Conservation (phyloP, 495 filamentous ascomycete species). For the Bryoglossum gracile region DNA sequence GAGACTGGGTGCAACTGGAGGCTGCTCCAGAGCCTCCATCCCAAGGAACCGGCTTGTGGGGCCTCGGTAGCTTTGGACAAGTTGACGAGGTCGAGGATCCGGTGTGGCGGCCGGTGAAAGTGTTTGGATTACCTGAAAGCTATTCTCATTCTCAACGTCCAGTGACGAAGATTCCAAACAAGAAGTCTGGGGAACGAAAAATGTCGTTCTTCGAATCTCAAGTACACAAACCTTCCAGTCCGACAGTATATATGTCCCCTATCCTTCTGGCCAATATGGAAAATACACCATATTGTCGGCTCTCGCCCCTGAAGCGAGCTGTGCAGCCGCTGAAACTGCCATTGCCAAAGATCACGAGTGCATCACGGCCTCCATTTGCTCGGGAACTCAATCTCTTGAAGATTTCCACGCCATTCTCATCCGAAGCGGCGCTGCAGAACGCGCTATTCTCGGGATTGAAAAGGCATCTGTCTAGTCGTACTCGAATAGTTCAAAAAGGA, state of each 20-base stretch:
- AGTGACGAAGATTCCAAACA: conserved; percentile 43
- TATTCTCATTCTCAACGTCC: conserved; percentile 49
- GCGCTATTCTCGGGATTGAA: conserved; percentile 78
- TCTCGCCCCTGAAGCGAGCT: conserved; percentile 54
- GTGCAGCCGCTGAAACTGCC: conserved; percentile 30
- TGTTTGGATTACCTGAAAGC: conserved; percentile 78
- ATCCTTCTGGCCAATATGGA: conserved; percentile 79
- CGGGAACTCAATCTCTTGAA: conserved; percentile 89
- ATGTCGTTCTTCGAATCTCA: conserved; percentile 50
- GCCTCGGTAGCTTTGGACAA: conserved; percentile 45
- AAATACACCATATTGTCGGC: conserved; percentile 61
- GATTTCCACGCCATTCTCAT: conserved; percentile 79
- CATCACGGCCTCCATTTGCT: conserved; percentile 71
- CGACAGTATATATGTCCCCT: conserved; percentile 73
- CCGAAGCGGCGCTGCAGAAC: conserved; percentile 75
- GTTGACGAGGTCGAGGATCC: conserved; percentile 41
- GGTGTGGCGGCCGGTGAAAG: conserved; percentile 66
- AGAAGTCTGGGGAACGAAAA: conserved; percentile 37
- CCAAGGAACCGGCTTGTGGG: conserved; percentile 47
- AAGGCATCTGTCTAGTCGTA: conserved; percentile 71
- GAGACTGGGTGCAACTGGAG: conserved; percentile 93
- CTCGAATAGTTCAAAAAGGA: conserved; percentile 71
- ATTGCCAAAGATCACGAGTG: conserved; percentile 42
- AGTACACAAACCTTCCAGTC: conserved; percentile 40
- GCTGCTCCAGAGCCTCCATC: conserved; percentile 56